Percentiles rank a stretch among this genome's conserved stretches.
These are phyloP conservation scores for Microdochium bolleyi DNA, from an alignment of 2,329 filamentous ascomycete species.

Conservation along the genomic window DNA sequence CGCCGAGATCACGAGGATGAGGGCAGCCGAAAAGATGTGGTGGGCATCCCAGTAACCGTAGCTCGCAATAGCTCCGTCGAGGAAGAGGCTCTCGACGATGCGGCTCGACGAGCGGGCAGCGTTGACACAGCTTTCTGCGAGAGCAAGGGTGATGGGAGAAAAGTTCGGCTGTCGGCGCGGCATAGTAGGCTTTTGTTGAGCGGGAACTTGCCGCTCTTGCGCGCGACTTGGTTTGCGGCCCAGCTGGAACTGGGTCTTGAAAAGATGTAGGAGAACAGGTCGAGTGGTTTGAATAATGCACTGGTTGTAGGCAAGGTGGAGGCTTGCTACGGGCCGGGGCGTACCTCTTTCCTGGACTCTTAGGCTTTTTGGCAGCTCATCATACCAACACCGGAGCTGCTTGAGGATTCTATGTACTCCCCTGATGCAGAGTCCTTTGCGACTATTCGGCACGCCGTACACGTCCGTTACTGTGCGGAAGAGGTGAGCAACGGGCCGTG, in stretches of 20 bases:
- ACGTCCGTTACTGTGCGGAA: conserved; percentile 14
- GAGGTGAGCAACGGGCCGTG: too few relatives aligned
- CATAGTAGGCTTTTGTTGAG: not conserved
- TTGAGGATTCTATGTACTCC: conserved; percentile 18
- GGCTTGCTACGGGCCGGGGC: conserved; percentile 14
- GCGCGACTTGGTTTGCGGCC: conserved; percentile 2
- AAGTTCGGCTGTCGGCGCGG: conserved; percentile 5
- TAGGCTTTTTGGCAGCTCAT: conserved; percentile 13
- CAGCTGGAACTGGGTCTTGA: conserved; percentile 14
- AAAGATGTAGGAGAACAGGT: conserved; percentile 18
- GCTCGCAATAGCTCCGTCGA: conserved; percentile 13
- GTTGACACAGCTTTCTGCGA: conserved; percentile 23
- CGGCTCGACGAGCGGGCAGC: conserved; percentile 18
- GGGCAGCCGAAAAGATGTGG: conserved; percentile 21
- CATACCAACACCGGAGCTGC: conserved; percentile 18
- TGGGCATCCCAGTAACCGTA: conserved; percentile 24
- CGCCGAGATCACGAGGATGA: conserved; percentile 21
- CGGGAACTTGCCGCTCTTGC: not conserved
- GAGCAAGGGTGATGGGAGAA: conserved; percentile 19
- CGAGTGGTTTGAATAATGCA: conserved; percentile 25
- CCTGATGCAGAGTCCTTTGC: conserved; percentile 17
- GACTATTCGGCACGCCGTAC: conserved; percentile 18
- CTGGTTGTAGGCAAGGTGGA: conserved; percentile 22
- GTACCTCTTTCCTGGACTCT: conserved; percentile 15
- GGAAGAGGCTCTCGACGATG: conserved; percentile 15